Percentiles rank a stretch among this genome's conserved stretches.
phyloP scores from a whole-genome alignment of 1,139 yeast genomes.

The Saccharomyces hybrid region DNA sequence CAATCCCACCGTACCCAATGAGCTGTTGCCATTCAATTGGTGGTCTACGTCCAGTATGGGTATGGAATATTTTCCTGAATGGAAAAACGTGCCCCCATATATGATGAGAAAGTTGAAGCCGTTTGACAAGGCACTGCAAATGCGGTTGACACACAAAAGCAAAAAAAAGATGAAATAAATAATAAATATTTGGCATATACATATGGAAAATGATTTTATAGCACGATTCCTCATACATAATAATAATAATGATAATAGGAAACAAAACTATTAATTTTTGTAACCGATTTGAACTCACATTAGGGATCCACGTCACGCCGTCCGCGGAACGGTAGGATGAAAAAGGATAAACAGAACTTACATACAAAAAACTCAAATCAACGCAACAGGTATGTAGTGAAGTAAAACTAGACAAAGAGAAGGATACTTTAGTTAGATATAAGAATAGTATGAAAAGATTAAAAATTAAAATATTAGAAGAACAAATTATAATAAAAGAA shows the following conservation, averaged over 20 bases:
- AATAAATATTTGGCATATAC: not conserved
- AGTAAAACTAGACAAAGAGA: not conserved
- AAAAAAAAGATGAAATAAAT: not conserved
- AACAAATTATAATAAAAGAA: not conserved
- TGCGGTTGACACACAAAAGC: not conserved
- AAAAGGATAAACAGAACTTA: not conserved
- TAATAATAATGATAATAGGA: no score
- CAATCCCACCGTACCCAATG: constrained; percentile 20
- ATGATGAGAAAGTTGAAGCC: constrained; percentile 24
- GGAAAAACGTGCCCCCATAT: constrained; percentile 24
- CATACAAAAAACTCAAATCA: not conserved
- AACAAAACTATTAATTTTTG: not conserved
- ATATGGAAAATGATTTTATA: not conserved
- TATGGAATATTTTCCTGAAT: constrained; percentile 29
- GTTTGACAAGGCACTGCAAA: constrained; percentile 13
- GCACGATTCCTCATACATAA: not conserved
- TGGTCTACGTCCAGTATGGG: constrained; percentile 28
- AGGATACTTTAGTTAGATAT: not conserved
- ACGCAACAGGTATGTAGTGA: not conserved
- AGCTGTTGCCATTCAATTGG: constrained; percentile 20
- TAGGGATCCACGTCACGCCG: not conserved
- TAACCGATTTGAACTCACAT: not conserved
- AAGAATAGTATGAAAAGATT: not conserved
- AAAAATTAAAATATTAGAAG: constrained; percentile 1
- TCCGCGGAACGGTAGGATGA: not conserved